Conservation (phyloP, 345 rosid genomes). For the Gossypium sturtianum region DNA sequence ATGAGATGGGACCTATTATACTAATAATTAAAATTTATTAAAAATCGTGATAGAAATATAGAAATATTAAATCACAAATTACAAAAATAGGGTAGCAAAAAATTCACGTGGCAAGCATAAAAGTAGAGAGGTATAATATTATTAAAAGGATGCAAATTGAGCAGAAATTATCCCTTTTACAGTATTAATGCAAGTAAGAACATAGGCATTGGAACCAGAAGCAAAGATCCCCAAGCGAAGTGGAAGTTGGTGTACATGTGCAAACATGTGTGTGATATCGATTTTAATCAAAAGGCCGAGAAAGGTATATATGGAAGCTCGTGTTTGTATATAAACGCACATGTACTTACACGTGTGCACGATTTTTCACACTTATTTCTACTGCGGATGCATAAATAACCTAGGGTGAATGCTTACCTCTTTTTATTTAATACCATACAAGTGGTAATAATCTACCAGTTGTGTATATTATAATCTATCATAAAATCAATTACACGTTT, state of each 20-base stretch:
- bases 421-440: no score
- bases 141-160: neutral
- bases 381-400: no score
- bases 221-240: conserved; percentile 20
- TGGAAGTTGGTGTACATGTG: conserved; percentile 83
- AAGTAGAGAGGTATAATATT: neutral
- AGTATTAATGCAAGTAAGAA: neutral
- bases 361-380: conserved; percentile 10
- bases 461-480: no score
- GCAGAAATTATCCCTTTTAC: neutral
- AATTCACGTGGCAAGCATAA: conserved; percentile 4
- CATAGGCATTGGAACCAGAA: conserved; percentile 19
- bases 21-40: neutral
- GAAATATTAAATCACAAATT: neutral
- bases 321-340: conserved; percentile 44
- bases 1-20: no score
- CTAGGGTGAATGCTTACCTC: no score
- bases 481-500: no score
- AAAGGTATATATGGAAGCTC: conserved; percentile 39
- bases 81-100: neutral
- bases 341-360: conserved; percentile 76
- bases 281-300: neutral
- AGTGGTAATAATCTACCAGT: no score
- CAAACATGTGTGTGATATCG: conserved; percentile 68
- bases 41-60: neutral